These are phyloP conservation scores for Phaeosphaeria sp. DNA, from an alignment of 2,329 filamentous ascomycete genomes.

Conservation along the genomic window DNA sequence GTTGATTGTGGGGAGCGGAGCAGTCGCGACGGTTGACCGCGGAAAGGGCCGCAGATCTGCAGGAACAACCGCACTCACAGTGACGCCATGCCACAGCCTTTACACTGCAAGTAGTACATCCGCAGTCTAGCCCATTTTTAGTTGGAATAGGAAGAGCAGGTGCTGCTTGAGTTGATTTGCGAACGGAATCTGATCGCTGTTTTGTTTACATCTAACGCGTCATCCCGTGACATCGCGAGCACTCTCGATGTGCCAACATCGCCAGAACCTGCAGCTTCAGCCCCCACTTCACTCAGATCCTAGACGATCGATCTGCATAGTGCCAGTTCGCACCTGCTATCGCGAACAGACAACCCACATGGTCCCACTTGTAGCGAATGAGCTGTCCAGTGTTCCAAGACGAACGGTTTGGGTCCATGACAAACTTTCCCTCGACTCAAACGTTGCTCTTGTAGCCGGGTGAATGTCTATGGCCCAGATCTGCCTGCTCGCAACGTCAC, in stretches of 20 bases:
- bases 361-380: background rate
- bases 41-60: background rate
- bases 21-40: background rate
- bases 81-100: background rate
- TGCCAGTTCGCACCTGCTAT: background rate
- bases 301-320: background rate
- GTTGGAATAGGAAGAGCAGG: too few species aligned
- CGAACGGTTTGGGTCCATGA: background rate
- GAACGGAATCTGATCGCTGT: too few species aligned
- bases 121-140: too few species aligned
- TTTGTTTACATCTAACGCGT: background rate
- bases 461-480: too few species aligned
- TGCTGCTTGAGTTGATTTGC: too few species aligned
- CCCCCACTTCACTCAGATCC: background rate
- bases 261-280: background rate
- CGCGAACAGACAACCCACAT: too few species aligned
- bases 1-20: background rate
- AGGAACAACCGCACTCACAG: background rate
- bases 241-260: background rate
- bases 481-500: too few species aligned
- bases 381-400: background rate
- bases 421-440: background rate
- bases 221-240: background rate
- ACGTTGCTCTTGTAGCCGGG: background rate
- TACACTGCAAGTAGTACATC: background rate